A percentile compares a stretch with the other conserved stretches of the same genome.
phyloP scores from a whole-genome alignment of 1,139 yeast species.

The Hemisphaericaspora xylanilytica region DNA sequence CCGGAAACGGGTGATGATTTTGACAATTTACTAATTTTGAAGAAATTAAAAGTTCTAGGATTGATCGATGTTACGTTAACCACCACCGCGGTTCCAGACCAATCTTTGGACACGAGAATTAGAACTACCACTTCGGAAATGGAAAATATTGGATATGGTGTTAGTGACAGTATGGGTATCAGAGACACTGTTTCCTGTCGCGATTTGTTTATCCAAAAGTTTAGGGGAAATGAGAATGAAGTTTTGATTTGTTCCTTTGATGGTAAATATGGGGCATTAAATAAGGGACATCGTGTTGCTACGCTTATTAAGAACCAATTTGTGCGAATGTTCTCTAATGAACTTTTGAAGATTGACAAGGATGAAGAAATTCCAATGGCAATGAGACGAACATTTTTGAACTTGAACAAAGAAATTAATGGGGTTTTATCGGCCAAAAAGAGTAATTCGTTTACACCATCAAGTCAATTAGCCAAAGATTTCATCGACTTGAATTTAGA shows the following conservation, averaged over 20 bases:
- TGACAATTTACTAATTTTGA: conserved; percentile 75
- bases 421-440: conserved; percentile 40
- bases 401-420: conserved; percentile 75
- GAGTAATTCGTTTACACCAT: conserved; percentile 24
- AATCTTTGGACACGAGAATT: conserved; percentile 75
- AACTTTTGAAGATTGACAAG: conserved; percentile 50
- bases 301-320: conserved; percentile 72
- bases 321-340: conserved; percentile 61
- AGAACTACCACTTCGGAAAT: conserved; percentile 89
- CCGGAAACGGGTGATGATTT: conserved; percentile 52
- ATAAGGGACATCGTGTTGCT: conserved; percentile 68
- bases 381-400: conserved; percentile 71
- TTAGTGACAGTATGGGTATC: conserved; percentile 81
- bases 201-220: conserved; percentile 84
- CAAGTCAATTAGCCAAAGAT: conserved; percentile 35
- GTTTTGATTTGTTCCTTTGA: conserved; percentile 82
- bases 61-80: conserved; percentile 94
- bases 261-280: conserved; percentile 62
- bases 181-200: conserved; percentile 67
- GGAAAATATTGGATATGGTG: conserved; percentile 81
- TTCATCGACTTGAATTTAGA: conserved; percentile 39
- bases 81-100: conserved; percentile 83
- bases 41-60: conserved; percentile 72
- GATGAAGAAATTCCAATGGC: conserved; percentile 61
- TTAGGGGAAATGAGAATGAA: conserved; percentile 75